Conservation (phyloP, 2,329 filamentous ascomycete genomes). For the Myriosclerotinia scirpicola region DNA sequence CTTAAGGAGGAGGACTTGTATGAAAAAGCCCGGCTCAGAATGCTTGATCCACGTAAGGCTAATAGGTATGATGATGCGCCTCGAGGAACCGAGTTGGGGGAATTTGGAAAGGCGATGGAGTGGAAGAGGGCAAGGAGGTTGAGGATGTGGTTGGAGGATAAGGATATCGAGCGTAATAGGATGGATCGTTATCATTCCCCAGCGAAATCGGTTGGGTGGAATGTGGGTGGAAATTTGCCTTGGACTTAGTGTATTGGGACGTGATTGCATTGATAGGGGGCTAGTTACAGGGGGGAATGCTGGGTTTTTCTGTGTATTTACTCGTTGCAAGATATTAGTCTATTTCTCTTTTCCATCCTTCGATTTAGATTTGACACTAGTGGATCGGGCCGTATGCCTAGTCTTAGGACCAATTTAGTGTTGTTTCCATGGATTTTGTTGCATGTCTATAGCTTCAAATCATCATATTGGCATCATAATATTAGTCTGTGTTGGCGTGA, state of each 20-base stretch:
- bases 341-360: background rate
- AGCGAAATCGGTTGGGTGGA: background rate
- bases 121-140: background rate
- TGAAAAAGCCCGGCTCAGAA: background rate
- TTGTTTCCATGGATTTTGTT: background rate
- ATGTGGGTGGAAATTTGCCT: no score
- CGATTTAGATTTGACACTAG: background rate
- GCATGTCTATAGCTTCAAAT: background rate
- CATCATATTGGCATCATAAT: no score
- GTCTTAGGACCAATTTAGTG: no score
- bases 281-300: no score
- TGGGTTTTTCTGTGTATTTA: background rate
- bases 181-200: background rate
- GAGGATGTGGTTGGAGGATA: conserved; percentile 16
- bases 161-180: background rate
- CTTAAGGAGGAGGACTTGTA: background rate
- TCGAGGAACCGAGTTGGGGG: background rate
- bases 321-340: background rate
- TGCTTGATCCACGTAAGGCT: background rate
- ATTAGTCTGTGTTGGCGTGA: no score
- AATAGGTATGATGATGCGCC: background rate
- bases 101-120: conserved; percentile 1
- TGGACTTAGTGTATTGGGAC: background rate
- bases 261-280: background rate
- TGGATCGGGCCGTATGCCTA: no score